Percentiles rank a stretch among this genome's conserved stretches.
phyloP scores from a whole-genome alignment of 805 yeast genomes.

The Cyberlindnera subsufficiens region DNA sequence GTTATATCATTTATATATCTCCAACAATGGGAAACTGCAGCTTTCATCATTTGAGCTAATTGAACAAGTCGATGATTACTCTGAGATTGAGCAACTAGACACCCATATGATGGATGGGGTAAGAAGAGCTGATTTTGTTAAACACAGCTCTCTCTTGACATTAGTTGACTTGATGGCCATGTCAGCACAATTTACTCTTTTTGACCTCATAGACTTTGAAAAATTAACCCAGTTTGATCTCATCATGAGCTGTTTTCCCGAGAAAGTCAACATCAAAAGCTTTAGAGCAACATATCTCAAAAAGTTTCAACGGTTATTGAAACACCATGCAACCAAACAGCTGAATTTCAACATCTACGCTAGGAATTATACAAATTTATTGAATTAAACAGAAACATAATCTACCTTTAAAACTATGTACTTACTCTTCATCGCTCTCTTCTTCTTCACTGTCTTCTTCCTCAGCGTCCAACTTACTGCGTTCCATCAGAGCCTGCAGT shows the following conservation, averaged over 20 bases:
- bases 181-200: neutral
- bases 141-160: neutral
- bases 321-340: neutral
- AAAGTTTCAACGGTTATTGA: neutral
- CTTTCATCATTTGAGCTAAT: neutral
- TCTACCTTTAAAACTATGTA: neutral
- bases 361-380: neutral
- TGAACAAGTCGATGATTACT: neutral
- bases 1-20: neutral
- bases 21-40: neutral
- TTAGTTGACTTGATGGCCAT: neutral
- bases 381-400: too few relatives aligned
- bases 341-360: neutral
- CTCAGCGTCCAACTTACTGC: constrained; percentile 80
- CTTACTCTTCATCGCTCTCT: constrained; percentile 23
- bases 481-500: constrained; percentile 90
- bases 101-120: neutral
- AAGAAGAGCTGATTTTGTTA: neutral
- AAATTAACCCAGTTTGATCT: neutral
- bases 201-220: constrained; percentile 1
- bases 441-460: constrained; percentile 36
- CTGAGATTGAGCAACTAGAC: neutral
- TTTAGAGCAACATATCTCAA: neutral
- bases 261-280: neutral
- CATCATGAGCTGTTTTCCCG: neutral